Percentiles rank a stretch among this genome's conserved stretches.
phyloP scores from a whole-genome alignment of 805 yeast genomes.

The Debaryomyces maramus region DNA sequence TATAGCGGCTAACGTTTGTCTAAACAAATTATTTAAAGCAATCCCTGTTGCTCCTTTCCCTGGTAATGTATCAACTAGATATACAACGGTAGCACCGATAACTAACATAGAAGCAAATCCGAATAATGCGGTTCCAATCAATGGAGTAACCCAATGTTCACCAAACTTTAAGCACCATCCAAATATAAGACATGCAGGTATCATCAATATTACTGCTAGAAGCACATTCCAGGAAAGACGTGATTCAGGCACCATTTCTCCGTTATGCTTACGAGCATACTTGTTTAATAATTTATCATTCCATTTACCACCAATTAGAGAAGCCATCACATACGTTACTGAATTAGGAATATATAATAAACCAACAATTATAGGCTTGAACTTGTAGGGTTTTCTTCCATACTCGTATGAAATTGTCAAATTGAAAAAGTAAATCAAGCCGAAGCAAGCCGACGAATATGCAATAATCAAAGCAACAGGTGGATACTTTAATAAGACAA shows the following conservation, averaged over 20 bases:
- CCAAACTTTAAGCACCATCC: constrained; percentile 79
- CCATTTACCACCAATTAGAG: constrained; percentile 81
- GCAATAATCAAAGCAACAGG: constrained; percentile 68
- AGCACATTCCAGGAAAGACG: constrained; percentile 75
- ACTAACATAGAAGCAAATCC: constrained; percentile 85
- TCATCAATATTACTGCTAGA: constrained; percentile 60
- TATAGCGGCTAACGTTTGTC: constrained; percentile 72
- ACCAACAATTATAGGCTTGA: constrained; percentile 65
- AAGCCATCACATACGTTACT: constrained; percentile 70
- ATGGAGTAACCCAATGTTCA: constrained; percentile 74
- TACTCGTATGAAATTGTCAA: constrained; percentile 67
- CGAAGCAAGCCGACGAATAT: constrained; percentile 72
- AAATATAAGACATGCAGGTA: constrained; percentile 65
- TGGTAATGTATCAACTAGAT: constrained; percentile 79
- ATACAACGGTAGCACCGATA: constrained; percentile 78
- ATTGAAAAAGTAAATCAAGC: constrained; percentile 69
- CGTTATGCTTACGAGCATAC: constrained; percentile 57
- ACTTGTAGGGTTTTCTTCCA: constrained; percentile 66
- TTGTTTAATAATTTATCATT: constrained; percentile 59
- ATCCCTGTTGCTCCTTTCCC: constrained; percentile 89
- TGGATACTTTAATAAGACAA: constrained; percentile 64
- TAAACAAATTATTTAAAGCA: constrained; percentile 72
- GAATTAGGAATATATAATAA: constrained; percentile 82
- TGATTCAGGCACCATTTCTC: constrained; percentile 71
- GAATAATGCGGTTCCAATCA: constrained; percentile 77